A percentile compares a stretch with the other conserved stretches of the same genome.
Evolutionary conservation across 2,329 filamentous ascomycete species (phyloP).

Genomic region (Fusarium stilboides): DNA sequence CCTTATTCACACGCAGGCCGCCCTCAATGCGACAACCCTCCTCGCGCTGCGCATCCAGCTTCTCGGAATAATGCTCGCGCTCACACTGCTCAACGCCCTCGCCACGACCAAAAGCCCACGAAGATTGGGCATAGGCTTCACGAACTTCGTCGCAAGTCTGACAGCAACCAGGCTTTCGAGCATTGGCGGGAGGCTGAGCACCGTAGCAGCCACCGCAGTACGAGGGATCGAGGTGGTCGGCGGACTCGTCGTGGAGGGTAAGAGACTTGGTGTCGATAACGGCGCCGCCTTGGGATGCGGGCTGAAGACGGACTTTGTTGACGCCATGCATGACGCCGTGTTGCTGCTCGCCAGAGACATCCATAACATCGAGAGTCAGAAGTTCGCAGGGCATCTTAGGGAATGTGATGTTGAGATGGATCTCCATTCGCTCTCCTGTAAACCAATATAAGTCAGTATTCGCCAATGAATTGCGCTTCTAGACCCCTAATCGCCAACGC

Average conservation of each 20-base stretch:
- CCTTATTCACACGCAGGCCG: conserved; percentile 95
- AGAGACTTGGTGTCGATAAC: conserved; percentile 80
- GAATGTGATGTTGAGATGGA: conserved; percentile 97
- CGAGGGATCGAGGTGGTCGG: conserved; percentile 85
- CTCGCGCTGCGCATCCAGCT: conserved; percentile 86
- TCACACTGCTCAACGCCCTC: conserved; percentile 95
- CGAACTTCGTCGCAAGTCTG: conserved; percentile 97
- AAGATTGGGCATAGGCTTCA: conserved; percentile 89
- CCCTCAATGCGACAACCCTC: conserved; percentile 98
- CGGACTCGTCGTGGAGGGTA: conserved; percentile 75
- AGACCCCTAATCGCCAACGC: not conserved
- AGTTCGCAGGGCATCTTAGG: conserved; percentile 95
- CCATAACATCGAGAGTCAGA: conserved; percentile 97
- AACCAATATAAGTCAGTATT: conserved; percentile 43
- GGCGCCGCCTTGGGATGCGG: conserved; percentile 80
- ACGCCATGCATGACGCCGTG: conserved; percentile 94
- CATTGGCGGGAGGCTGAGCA: conserved; percentile 79
- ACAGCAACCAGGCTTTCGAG: conserved; percentile 89
- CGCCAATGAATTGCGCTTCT: not conserved
- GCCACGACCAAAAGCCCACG: conserved; percentile 95
- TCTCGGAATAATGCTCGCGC: conserved; percentile 93
- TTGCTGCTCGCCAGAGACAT: conserved; percentile 97
- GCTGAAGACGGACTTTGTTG: conserved; percentile 86
- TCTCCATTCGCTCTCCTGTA: conserved; percentile 96
- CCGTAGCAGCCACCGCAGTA: conserved; percentile 98